Conservation (phyloP, 2,329 filamentous ascomycete genomes). For the Polychaeton citri region DNA sequence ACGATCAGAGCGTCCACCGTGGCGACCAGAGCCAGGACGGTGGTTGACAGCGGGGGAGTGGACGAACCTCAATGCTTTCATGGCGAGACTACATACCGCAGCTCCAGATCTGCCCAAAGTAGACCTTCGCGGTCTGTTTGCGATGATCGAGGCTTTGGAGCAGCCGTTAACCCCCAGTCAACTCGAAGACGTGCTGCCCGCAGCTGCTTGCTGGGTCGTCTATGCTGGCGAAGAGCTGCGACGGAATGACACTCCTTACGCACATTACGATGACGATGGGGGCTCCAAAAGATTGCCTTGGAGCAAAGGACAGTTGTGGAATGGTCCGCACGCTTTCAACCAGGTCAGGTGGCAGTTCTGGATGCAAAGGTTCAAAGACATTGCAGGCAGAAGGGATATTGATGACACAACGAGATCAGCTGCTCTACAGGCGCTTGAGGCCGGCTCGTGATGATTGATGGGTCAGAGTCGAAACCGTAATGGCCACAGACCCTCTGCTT, state of each 20-base stretch:
- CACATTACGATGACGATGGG: not conserved
- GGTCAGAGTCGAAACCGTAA: too few relatives aligned
- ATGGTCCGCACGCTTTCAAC: not conserved
- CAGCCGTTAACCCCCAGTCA: not conserved
- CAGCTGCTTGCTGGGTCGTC: not conserved
- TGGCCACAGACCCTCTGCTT: too few relatives aligned
- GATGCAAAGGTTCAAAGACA: not conserved
- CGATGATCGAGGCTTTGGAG: not conserved
- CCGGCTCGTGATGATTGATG: not conserved
- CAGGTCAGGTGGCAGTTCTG: not conserved
- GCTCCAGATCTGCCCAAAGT: not conserved
- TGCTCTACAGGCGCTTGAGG: not conserved
- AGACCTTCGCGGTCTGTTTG: not conserved
- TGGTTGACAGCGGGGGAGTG: not conserved
- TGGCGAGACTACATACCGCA: not conserved
- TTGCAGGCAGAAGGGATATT: not conserved
- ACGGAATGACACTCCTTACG: not conserved
- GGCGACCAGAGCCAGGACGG: not conserved
- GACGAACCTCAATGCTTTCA: not conserved
- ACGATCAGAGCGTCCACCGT: not conserved
- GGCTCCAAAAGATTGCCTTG: not conserved
- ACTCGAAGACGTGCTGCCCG: not conserved
- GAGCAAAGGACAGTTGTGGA: not conserved
- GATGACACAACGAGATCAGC: not conserved
- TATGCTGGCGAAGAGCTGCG: not conserved